Evolutionary conservation across 176 grass and related monocot species (phyloP), one percentile per base, ranked within the genome.

Genomic region (Aegilops longissima): DNA sequence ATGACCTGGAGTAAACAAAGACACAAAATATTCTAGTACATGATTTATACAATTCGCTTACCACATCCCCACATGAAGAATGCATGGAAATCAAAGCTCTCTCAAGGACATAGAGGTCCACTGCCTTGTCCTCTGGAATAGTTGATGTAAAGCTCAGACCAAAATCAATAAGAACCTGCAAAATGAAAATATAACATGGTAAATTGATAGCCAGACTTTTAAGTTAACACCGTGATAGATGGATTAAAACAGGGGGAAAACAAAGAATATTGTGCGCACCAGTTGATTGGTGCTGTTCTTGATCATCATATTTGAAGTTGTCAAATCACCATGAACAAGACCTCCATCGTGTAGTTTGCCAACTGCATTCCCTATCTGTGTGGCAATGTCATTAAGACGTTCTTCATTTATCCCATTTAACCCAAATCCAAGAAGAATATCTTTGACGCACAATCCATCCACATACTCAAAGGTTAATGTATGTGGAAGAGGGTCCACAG

Each of bases 41-140:
- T 75, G 33, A 33, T 72, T 86, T 56, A 78, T 8, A 80, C 42
- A 54, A 85, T 67, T 47, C n/a, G 40, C 88, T 90, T 91, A 98
- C 96, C 85, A 98, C 90, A 78, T 90, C 84, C 27, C 91, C 93
- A 82, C 93, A 96, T 33, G 96, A 98, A 4, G 96, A 98, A 91
- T 98, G 96, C 96, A 96, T 98, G 17, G 96, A 94, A 82, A 98
- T 64, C 76, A 98, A 89, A 74, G 93, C 96, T 93, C 96, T 96
- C 88, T 98, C 96, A 27, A 98, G 82, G 67, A 98, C 93, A 86
- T 98, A 98, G 14, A 98, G 49, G 82, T 98, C 96, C 17, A 98
- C 96, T 33, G 93, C 93, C 89, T 98, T 98, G 86, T 96, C 96
- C 88, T 96, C 96, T 0, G 96, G 90, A 86, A 98, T 78, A 76